A percentile compares a stretch with the other conserved stretches of the same genome.
These are phyloP conservation scores for Astragalus membranaceus DNA, from an alignment of 306 rosid species.

Conservation along the genomic window DNA sequence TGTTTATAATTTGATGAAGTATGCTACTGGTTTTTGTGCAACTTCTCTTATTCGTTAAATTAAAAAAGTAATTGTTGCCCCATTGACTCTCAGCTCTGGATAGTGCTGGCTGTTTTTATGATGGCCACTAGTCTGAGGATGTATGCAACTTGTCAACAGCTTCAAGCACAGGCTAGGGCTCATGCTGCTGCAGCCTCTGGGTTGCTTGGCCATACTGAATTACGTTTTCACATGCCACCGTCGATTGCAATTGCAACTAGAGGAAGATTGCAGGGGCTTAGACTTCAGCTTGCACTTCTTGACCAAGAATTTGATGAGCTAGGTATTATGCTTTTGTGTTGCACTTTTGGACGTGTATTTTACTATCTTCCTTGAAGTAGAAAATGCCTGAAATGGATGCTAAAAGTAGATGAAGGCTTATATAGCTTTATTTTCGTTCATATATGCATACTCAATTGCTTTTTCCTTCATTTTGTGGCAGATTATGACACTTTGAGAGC, in stretches of 20 bases:
- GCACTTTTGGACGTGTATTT: background rate
- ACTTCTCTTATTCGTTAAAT: slow-evolving; percentile 4
- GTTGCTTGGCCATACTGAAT: slow-evolving; percentile 75
- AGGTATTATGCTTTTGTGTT: slow-evolving; percentile 36
- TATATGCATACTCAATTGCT: background rate
- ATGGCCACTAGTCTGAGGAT: slow-evolving; percentile 33
- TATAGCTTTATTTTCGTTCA: background rate
- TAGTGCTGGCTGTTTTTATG: slow-evolving; percentile 66
- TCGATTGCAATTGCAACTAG: slow-evolving; percentile 75
- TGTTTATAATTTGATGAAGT: background rate
- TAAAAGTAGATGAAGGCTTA: background rate
- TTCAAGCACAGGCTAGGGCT: slow-evolving; percentile 89
- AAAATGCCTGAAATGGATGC: background rate
- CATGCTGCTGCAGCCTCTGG: slow-evolving; percentile 86
- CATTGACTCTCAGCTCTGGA: slow-evolving; percentile 57
- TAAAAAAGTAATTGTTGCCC: background rate
- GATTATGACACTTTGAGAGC: slow-evolving; percentile 36
- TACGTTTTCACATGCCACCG: slow-evolving; percentile 72
- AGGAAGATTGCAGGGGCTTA: slow-evolving; percentile 87
- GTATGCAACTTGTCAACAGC: slow-evolving; percentile 88
- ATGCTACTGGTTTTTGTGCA: background rate
- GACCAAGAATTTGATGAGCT: slow-evolving; percentile 90
- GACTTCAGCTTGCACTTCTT: slow-evolving; percentile 95
- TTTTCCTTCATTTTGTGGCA: slow-evolving; percentile 19
- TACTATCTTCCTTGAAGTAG: background rate